A percentile compares a stretch with the other conserved stretches of the same genome.
phyloP scores from a whole-genome alignment of 2,329 filamentous ascomycete genomes.

The Ceratocystis papillata region DNA sequence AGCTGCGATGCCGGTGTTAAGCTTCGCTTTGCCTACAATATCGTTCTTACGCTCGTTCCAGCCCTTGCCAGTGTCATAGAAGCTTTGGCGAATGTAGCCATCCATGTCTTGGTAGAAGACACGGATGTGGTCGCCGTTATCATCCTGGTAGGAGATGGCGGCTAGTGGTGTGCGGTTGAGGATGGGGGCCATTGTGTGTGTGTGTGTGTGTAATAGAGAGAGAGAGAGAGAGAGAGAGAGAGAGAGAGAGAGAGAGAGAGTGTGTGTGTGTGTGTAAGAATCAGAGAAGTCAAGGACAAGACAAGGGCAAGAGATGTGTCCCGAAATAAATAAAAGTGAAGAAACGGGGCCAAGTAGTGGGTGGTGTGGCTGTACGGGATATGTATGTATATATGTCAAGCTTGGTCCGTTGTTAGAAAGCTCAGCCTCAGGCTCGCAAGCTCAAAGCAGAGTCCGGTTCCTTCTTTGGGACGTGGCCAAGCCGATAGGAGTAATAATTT shows the following conservation, averaged over 20 bases:
- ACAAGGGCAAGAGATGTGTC: neutral
- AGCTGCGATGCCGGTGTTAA: constrained; percentile 23
- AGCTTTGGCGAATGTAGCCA: constrained; percentile 23
- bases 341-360: neutral
- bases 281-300: neutral
- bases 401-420: neutral
- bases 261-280: neutral
- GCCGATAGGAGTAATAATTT: neutral
- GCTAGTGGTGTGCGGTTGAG: constrained; percentile 22
- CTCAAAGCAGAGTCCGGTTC: neutral
- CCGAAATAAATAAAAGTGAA: neutral
- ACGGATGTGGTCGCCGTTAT: constrained; percentile 24
- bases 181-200: constrained; percentile 22
- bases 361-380: neutral
- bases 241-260: neutral
- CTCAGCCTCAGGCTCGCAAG: constrained; percentile 3
- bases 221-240: too few species aligned
- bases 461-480: neutral
- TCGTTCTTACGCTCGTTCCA: constrained; percentile 24
- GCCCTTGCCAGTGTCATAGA: constrained; percentile 24
- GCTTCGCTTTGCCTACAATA: constrained; percentile 22
- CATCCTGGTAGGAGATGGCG: constrained; percentile 24
- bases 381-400: constrained; percentile 3
- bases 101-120: constrained; percentile 24
- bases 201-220: too few species aligned